These are phyloP conservation scores for Choricystis sp. DNA, from an alignment of 139 green algal genomes.

Conservation along the genomic window DNA sequence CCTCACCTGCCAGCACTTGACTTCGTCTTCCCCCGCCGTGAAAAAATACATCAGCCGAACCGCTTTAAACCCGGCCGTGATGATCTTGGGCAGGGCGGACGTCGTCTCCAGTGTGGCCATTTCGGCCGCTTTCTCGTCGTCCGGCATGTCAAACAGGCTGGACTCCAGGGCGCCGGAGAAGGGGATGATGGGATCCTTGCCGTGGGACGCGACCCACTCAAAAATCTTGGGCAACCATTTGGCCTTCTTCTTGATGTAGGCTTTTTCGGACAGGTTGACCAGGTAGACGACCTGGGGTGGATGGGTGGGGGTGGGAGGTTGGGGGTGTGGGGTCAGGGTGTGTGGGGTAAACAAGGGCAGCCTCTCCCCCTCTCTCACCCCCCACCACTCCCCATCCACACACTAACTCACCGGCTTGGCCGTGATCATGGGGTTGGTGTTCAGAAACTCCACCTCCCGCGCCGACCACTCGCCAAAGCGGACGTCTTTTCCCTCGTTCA, in stretches of 20 bases:
- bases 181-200: slow-evolving; percentile 85
- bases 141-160: slow-evolving; percentile 73
- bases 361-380: no score
- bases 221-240: slow-evolving; percentile 94
- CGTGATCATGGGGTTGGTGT: slow-evolving; percentile 60
- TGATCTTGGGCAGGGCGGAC: slow-evolving; percentile 82
- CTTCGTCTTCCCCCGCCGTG: slow-evolving; percentile 88
- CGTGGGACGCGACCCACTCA: slow-evolving; percentile 74
- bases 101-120: slow-evolving; percentile 38
- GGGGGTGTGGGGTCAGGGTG: no score
- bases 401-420: slow-evolving; percentile 90
- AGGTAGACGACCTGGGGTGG: no score
- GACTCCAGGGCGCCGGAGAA: slow-evolving; percentile 78
- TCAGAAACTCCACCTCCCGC: slow-evolving; percentile 71
- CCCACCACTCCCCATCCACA: no score
- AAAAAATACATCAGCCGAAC: slow-evolving; percentile 99
- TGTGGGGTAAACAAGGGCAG: no score
- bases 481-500: slow-evolving; percentile 63
- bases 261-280: slow-evolving; percentile 78
- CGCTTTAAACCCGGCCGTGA: slow-evolving; percentile 82
- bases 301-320: no score
- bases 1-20: slow-evolving; percentile 90
- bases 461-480: slow-evolving; percentile 63
- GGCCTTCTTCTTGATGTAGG: slow-evolving; percentile 95
- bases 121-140: slow-evolving; percentile 57